Base-by-base conservation (phyloP, 768 basidiomycete genomes). In the Pisolithus orientalis region DNA sequence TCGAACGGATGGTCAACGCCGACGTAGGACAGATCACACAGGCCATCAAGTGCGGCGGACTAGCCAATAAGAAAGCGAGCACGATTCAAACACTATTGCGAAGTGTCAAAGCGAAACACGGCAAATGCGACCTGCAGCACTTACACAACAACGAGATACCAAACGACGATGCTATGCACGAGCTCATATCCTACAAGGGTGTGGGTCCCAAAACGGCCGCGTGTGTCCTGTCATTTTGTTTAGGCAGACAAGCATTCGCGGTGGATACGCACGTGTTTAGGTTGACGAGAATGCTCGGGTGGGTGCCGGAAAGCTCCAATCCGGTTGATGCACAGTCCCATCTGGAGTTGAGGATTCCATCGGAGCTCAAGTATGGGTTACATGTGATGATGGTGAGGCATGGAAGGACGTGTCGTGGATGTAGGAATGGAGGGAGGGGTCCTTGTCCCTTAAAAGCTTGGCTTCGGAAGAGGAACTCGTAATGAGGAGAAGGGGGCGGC, bases 251-350 rank as follows among this genome's bases (percentile, higher is more conserved):
- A 43, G 78, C 79, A 0, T 83, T 84, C 51, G 80, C 83, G 0
- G 83, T 84, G 46, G 82, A 84, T 54, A 84, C 83, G 7, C 82
- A 83, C 54, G 76, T 84, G 25, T 83, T 75, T 58, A 70, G 82
- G 13, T 61, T 83, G 51, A 75, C 73, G 62, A 77, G 68, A 48
- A 51, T 83, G 49, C 45, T 65, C 17, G 72, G 71, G 4, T 75
- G 74, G 74, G 70, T 74, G n/a, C 74, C 74, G 3, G 45, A 57
- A 48, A 59, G 51, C 25, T 75, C 80, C 14, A 74, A 80, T 59
- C 64, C 79, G 1, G 72, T 83, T 2, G 69, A 70, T 5, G 71
- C 82, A 1, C 82, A 83, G 63, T 80, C 78, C 10, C 82, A 82
- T 61, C 62, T 84, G 16, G 81, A 83, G 57, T 57, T 74, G 29